These are phyloP conservation scores for Henckelia pumila DNA, from an alignment of 257 asterid genomes.

Conservation along the genomic window DNA sequence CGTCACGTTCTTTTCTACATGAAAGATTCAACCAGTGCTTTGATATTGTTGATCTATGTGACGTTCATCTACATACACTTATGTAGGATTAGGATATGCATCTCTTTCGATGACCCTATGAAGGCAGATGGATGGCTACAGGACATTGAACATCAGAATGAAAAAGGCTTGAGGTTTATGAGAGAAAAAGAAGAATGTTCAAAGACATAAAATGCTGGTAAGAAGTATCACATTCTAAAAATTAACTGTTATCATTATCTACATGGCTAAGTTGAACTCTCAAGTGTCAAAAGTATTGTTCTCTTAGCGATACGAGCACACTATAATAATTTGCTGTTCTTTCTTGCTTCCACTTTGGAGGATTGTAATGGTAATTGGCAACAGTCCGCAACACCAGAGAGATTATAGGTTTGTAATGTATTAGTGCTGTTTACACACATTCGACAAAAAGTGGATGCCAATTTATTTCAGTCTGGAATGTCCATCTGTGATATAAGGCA, in stretches of 20 bases:
- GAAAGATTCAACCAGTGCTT: not conserved
- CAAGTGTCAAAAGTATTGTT: not conserved
- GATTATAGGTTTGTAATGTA: not conserved
- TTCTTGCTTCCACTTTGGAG: not conserved
- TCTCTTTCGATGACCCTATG: not conserved
- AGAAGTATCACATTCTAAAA: not conserved
- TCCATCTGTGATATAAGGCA: not conserved
- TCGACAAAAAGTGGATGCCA: not conserved
- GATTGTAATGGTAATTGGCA: not conserved
- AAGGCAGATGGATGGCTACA: not conserved
- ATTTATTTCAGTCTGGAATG: not conserved
- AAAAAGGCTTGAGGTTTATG: not conserved
- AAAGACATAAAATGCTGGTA: not conserved
- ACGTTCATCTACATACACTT: not conserved
- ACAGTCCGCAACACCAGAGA: not conserved
- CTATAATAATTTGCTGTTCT: no score
- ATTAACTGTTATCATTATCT: not conserved
- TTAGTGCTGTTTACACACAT: not conserved
- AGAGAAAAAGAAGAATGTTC: not conserved
- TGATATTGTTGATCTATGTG: not conserved
- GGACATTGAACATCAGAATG: no score
- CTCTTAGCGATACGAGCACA: no score
- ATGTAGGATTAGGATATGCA: not conserved
- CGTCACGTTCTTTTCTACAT: not conserved
- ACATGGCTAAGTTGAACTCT: not conserved